Percentiles rank a stretch among this genome's conserved stretches.
Evolutionary conservation across 2,329 filamentous ascomycete species (phyloP).

Genomic region (Aspergillus caelatus): DNA sequence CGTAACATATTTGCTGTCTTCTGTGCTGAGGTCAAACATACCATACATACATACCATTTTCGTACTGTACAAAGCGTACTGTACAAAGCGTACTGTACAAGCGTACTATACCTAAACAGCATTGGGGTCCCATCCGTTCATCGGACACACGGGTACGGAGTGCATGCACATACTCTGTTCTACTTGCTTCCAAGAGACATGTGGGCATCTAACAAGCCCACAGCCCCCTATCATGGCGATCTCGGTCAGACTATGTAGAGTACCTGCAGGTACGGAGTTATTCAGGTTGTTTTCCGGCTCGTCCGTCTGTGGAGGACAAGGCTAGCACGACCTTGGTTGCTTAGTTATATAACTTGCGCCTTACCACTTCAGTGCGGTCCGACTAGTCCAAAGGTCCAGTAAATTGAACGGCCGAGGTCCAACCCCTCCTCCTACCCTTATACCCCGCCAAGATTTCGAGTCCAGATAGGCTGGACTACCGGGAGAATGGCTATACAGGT

Average conservation of each 20-base stretch:
- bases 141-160: not conserved
- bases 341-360: not conserved
- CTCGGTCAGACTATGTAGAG: not conserved
- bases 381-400: conserved; percentile 14
- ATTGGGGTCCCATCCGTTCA: not conserved
- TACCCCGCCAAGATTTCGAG: conserved; percentile 17
- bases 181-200: not conserved
- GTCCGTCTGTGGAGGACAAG: not conserved
- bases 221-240: not conserved
- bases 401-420: conserved; percentile 2
- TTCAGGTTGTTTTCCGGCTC: not conserved
- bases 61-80: no score
- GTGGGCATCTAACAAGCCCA: not conserved
- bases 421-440: not conserved
- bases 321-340: not conserved
- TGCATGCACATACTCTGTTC: not conserved
- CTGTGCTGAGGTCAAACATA: no score
- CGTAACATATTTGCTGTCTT: not conserved
- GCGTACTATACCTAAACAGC: not conserved
- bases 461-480: not conserved
- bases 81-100: no score
- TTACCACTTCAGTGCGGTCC: not conserved
- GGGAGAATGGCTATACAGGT: not conserved
- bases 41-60: no score
- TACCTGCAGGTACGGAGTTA: not conserved